These are phyloP conservation scores for Jacaranda copaia DNA, from an alignment of 257 asterid genomes.

Conservation along the genomic window DNA sequence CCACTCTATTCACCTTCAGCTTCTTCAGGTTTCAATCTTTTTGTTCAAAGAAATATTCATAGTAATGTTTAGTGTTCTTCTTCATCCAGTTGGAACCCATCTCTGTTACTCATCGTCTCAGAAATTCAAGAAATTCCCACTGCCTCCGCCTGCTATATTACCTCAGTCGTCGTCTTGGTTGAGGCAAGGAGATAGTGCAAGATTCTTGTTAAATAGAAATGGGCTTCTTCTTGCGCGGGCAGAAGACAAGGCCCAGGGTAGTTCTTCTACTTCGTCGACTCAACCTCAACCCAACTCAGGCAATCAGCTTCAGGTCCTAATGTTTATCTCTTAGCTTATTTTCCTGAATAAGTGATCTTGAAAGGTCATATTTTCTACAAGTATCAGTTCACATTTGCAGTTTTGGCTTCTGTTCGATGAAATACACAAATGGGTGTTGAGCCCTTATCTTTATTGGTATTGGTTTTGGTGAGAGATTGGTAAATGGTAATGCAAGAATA, in stretches of 20 bases:
- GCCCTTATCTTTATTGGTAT: background rate
- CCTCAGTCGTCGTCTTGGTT: constrained; percentile 44
- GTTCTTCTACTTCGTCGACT: constrained; percentile 56
- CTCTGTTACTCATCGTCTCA: constrained; percentile 35
- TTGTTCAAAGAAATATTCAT: background rate
- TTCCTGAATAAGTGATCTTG: background rate
- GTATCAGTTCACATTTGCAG: constrained; percentile 1
- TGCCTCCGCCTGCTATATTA: constrained; percentile 34
- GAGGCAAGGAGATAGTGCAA: constrained; percentile 41
- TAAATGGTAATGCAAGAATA: background rate
- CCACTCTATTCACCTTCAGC: constrained; percentile 17
- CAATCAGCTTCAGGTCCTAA: constrained; percentile 56
- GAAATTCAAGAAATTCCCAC: constrained; percentile 42
- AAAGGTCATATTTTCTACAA: background rate
- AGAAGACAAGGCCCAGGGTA: constrained; percentile 65
- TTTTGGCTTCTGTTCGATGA: constrained; percentile 12
- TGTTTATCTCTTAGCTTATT: constrained; percentile 10
- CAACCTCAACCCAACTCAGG: constrained; percentile 45
- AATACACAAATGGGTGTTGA: background rate
- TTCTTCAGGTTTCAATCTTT: constrained; percentile 31
- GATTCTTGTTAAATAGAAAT: constrained; percentile 49
- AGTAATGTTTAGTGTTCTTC: constrained; percentile 58
- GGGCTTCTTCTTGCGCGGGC: constrained; percentile 75
- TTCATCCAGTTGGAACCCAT: constrained; percentile 47
- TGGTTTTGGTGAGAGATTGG: background rate